Percentiles rank a stretch among this genome's conserved stretches.
Evolutionary conservation across 2,329 filamentous ascomycete genomes (phyloP).

Genomic region (Fusarium sp.): DNA sequence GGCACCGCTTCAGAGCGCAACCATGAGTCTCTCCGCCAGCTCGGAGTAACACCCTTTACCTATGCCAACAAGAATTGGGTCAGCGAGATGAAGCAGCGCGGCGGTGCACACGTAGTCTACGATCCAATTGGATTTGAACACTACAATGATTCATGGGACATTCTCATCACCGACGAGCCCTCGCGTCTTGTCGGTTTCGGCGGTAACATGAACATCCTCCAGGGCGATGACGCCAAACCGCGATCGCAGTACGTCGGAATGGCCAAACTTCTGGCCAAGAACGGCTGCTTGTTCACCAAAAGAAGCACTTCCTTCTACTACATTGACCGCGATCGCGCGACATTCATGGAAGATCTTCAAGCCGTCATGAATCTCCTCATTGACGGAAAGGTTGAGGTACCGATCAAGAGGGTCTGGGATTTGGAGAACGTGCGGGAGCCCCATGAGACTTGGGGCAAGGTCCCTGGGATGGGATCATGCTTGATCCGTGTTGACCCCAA

Average conservation of each 20-base stretch:
- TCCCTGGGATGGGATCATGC: conserved; percentile 50
- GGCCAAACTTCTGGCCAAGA: conserved; percentile 50
- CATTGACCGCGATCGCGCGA: conserved; percentile 48
- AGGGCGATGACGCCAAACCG: conserved; percentile 43
- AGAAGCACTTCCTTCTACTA: conserved; percentile 51
- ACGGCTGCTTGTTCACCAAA: conserved; percentile 40
- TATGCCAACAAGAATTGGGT: conserved; percentile 64
- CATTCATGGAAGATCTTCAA: conserved; percentile 47
- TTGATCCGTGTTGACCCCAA: conserved; percentile 45
- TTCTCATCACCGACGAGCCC: conserved; percentile 48
- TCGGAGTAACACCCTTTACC: conserved; percentile 56
- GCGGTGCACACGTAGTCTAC: conserved; percentile 59
- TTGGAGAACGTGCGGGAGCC: conserved; percentile 53
- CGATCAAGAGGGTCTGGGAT: conserved; percentile 54
- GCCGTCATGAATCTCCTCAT: conserved; percentile 47
- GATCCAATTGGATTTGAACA: conserved; percentile 62
- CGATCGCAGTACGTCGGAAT: conserved; percentile 48
- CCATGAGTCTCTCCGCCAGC: conserved; percentile 51
- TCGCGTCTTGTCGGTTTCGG: conserved; percentile 55
- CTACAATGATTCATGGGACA: conserved; percentile 60
- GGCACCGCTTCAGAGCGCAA: conserved; percentile 60
- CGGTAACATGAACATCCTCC: conserved; percentile 49
- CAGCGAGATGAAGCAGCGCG: conserved; percentile 54
- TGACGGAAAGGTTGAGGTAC: conserved; percentile 48
- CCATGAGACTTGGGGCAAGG: conserved; percentile 50